Base-by-base conservation (phyloP, 768 basidiomycete species). In the Phlebiopsis flavidoalba region DNA sequence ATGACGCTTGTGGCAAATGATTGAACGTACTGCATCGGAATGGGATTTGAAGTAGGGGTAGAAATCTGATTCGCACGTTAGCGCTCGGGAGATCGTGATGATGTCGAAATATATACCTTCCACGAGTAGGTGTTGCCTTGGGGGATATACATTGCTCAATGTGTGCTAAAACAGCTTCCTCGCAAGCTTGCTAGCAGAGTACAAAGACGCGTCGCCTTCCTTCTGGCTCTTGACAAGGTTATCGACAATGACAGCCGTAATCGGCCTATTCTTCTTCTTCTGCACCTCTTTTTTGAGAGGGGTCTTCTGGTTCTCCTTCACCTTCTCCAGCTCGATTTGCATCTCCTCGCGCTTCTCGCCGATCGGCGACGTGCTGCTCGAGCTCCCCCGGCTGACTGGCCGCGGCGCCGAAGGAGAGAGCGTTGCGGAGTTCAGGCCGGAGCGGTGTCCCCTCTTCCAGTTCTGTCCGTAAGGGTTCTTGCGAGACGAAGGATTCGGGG, bases 41-140 rank as follows among this genome's bases (percentile, higher is more conserved):
- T 83, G 82, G 0, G 83, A 80, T 45, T 77, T 80, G 72, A 92
- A 92, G 69, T 91, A 92, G 0, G 90, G 89, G 66, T 83, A 77
- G 68, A 92, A 92, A 67, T 92, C 90, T 89, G 60, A 8, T 31
- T 53, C 33, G 26, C 55, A 24, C n/a, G 61, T 53, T 6, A 58
- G 24, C 21, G 61, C 24, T 19, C 56, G n/a, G 37, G 48, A 17
- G 21, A 6, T 15, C 12, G 31, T 10, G 12, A 8, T 35, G 12
- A 19, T 49, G 3, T 19, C 22, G 36, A 47, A 43, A 15, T 19
- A 65, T 76, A 48, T 55, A 85, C 88, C 88, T 67, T 89, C 85
- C 12, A 90, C 86, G 37, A 87, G 59, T 26, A 91, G 78, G 72
- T 88, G 79, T 22, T 80, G 76, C 58, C 87, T 74, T 35, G 82